phyloP scores from a whole-genome alignment of 2,329 filamentous ascomycete species.

The Colletotrichum sojae region DNA sequence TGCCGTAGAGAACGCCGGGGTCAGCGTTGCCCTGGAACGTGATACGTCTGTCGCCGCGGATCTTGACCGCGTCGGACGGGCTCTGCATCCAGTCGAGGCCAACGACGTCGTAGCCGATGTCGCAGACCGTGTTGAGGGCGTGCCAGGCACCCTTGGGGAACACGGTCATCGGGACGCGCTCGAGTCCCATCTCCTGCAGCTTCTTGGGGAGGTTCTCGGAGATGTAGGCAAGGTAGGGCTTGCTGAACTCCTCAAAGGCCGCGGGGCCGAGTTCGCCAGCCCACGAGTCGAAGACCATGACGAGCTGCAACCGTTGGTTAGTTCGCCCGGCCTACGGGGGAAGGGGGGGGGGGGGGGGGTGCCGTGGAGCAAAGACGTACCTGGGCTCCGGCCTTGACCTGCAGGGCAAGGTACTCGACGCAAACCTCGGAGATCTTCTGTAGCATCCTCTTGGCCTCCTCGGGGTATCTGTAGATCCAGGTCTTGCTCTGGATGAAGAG shows the following conservation, averaged over 20 bases:
- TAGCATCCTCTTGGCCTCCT: constrained; percentile 84
- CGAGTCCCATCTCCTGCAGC: constrained; percentile 80
- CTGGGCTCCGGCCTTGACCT: constrained; percentile 94
- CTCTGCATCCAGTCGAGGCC: constrained; percentile 96
- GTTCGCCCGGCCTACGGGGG: background rate
- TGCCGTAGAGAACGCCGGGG: constrained; percentile 92
- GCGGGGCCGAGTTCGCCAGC: constrained; percentile 91
- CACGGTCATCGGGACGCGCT: constrained; percentile 94
- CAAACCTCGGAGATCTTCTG: constrained; percentile 95
- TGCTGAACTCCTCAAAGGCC: constrained; percentile 86
- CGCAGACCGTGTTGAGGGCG: constrained; percentile 87
- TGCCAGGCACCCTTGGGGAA: constrained; percentile 99
- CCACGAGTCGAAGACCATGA: constrained; percentile 99
- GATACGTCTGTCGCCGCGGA: constrained; percentile 80
- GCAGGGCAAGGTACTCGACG: constrained; percentile 92
- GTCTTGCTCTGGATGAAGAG: constrained; percentile 95
- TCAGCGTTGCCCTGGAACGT: constrained; percentile 97
- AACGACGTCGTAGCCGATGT: constrained; percentile 92
- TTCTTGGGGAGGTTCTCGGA: constrained; percentile 82
- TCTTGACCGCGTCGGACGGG: constrained; percentile 84
- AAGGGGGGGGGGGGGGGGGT: constrained; percentile 26
- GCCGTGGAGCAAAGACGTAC: constrained; percentile 55
- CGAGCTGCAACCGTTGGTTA: constrained; percentile 65
- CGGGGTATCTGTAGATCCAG: constrained; percentile 92
- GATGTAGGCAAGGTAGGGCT: constrained; percentile 90